phyloP scores from a whole-genome alignment of 441 rosid species.

The Pelargonium citronellum region DNA sequence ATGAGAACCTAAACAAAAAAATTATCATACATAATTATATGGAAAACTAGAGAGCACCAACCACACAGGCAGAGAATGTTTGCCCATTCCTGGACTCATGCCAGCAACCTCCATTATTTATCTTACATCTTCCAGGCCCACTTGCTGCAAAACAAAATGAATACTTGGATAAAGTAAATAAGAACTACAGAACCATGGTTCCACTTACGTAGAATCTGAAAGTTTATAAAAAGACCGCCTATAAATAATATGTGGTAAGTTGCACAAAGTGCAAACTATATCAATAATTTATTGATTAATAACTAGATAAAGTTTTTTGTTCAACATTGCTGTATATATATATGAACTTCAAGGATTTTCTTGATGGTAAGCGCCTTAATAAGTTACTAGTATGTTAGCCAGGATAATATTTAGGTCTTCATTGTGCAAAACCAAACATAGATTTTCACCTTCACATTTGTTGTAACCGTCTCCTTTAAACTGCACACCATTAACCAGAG shows the following conservation, averaged over 20 bases:
- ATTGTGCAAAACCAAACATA: conserved; percentile 3
- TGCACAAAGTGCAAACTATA: neutral
- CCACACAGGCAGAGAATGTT: conserved; percentile 76
- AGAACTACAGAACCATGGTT: neutral
- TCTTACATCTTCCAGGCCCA: conserved; percentile 88
- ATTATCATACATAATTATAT: conserved; percentile 3
- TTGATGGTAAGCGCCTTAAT: neutral
- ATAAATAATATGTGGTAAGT: neutral
- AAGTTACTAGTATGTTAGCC: neutral
- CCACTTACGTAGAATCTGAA: neutral
- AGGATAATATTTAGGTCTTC: neutral
- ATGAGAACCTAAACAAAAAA: conserved; percentile 19
- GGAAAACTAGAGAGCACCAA: conserved; percentile 29
- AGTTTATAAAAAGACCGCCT: neutral
- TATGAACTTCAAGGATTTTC: neutral
- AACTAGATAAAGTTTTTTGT: too few species aligned
- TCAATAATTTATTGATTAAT: too few species aligned
- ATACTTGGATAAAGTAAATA: neutral
- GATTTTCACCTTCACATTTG: conserved; percentile 74
- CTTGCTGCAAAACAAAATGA: conserved; percentile 44
- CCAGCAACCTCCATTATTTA: conserved; percentile 97
- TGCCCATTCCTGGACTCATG: conserved; percentile 58
- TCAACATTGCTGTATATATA: neutral
- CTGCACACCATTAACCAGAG: conserved; percentile 81
- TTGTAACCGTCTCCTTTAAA: conserved; percentile 97